These are phyloP conservation scores for Euphorbia tirucalli DNA, from an alignment of 345 rosid genomes.

Conservation along the genomic window DNA sequence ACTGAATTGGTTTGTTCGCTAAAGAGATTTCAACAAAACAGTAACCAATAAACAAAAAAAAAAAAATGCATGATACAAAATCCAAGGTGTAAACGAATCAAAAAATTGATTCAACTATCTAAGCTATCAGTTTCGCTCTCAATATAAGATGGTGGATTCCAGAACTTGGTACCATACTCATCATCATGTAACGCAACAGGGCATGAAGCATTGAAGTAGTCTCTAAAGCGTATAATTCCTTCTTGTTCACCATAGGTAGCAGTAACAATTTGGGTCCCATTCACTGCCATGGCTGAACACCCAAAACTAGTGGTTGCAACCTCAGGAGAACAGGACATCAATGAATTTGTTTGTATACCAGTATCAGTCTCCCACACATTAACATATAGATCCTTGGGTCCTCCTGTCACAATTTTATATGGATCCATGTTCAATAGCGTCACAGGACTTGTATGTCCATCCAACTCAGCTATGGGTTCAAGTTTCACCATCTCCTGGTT, in stretches of 20 bases:
- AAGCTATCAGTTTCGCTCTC: conserved; percentile 18
- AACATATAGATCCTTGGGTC: conserved; percentile 33
- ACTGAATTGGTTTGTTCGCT: background rate
- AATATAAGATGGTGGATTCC: conserved; percentile 35
- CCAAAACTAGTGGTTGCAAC: conserved; percentile 17
- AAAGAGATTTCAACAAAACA: background rate
- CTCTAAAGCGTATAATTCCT: conserved; percentile 31
- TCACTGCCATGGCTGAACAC: conserved; percentile 54
- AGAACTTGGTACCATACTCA: conserved; percentile 43
- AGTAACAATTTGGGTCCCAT: conserved; percentile 39
- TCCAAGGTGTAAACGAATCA: background rate
- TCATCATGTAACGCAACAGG: conserved; percentile 28
- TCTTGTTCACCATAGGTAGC: conserved; percentile 21
- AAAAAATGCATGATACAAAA: background rate
- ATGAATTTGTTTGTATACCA: conserved; percentile 41
- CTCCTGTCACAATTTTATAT: conserved; percentile 59
- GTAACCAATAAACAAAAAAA: no score
- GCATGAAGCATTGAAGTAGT: conserved; percentile 39
- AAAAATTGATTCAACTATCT: conserved; percentile 5
- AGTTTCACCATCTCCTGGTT: conserved; percentile 32
- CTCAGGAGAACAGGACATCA: conserved; percentile 28
- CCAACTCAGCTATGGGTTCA: conserved; percentile 47
- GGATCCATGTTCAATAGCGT: conserved; percentile 48
- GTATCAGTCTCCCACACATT: conserved; percentile 56
- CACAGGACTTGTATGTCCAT: conserved; percentile 51